Evolutionary conservation across 805 yeast species (phyloP), one percentile per base, ranked within the genome.

Genomic region (Zygosaccharomyces rouxii): DNA sequence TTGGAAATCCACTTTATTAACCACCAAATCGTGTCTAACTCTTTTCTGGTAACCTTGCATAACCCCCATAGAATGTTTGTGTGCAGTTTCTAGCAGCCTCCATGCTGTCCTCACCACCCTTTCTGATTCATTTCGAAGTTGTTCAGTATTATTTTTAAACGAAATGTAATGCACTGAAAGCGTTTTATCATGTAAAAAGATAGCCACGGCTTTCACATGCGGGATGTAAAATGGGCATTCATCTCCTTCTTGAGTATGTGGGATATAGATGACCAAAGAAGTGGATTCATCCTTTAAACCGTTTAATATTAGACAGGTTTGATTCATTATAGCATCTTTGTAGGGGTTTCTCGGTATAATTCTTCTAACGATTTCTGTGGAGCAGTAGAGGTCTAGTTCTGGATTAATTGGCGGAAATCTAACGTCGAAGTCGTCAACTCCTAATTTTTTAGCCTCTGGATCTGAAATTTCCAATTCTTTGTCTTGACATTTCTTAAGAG

Each of bases 221-320:
- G 98, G 98, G n/a, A 92, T 75, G 63, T 92, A 92, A 62, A 83
- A 92, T 4, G 98, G 98, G 44, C 80, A 80, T 14, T 82, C 84
- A 0, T 77, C 84, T 16, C 71, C 68, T 1, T 60, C 52, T 3
- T 71, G 60, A 10, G 89, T 75, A 63, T 90, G 97, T 0, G 97
- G 96, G 1, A 84, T 73, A 65, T 89, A 92, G 0, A 84, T 77
- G 10, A 89, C 79, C 45, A 87, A 63, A 1, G 80, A 71, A 2
- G 81, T 67, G 26, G 72, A 67, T 3, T 56, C 55, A 10, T 56
- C 58, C 10, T 46, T 52, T 4, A 54, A 44, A 45, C 67, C 53
- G 23, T 60, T 57, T 62, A 75, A 68, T 1, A 79, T 68, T 29
- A 81, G 67, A 66, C 97, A 90, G 0, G 96, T 84, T 66, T 92